phyloP scores from a whole-genome alignment of 768 basidiomycete genomes.

The Kwoniella dejecticola region DNA sequence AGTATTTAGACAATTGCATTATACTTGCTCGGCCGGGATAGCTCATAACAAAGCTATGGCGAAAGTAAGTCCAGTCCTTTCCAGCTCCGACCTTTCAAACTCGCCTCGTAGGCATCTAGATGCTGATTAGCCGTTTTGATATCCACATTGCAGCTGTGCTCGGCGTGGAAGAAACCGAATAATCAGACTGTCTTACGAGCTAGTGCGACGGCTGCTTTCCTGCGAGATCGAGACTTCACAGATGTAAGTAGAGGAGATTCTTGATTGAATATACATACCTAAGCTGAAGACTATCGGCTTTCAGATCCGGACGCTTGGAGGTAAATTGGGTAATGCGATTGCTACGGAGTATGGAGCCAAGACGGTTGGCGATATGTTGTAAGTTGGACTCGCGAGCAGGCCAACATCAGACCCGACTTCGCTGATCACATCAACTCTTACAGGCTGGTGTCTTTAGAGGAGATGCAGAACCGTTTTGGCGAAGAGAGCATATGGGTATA shows the following conservation, averaged over 20 bases:
- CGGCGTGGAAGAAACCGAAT: conserved; percentile 88
- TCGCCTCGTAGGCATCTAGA: background rate
- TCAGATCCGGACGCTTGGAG: conserved; percentile 90
- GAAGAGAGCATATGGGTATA: conserved; percentile 77
- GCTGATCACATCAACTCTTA: background rate
- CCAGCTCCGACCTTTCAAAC: too few species aligned
- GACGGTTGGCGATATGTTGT: conserved; percentile 89
- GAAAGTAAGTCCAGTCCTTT: conserved; percentile 63
- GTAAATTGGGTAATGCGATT: conserved; percentile 85
- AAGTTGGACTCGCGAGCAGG: conserved; percentile 51
- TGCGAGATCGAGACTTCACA: conserved; percentile 82
- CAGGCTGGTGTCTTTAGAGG: conserved; percentile 55
- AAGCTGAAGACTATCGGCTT: background rate
- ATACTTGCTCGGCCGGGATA: conserved; percentile 92
- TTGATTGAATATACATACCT: background rate
- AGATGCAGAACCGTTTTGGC: conserved; percentile 58
- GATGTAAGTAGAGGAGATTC: conserved; percentile 63
- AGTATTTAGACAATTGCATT: conserved; percentile 72
- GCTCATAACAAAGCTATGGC: conserved; percentile 92
- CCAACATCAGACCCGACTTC: background rate
- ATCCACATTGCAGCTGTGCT: conserved; percentile 65
- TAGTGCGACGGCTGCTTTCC: conserved; percentile 77
- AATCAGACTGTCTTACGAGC: conserved; percentile 83
- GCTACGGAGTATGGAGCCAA: conserved; percentile 85
- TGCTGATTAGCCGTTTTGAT: background rate